Base-by-base conservation (phyloP, 306 rosid species). In the Cyamopsis tetragonoloba region DNA sequence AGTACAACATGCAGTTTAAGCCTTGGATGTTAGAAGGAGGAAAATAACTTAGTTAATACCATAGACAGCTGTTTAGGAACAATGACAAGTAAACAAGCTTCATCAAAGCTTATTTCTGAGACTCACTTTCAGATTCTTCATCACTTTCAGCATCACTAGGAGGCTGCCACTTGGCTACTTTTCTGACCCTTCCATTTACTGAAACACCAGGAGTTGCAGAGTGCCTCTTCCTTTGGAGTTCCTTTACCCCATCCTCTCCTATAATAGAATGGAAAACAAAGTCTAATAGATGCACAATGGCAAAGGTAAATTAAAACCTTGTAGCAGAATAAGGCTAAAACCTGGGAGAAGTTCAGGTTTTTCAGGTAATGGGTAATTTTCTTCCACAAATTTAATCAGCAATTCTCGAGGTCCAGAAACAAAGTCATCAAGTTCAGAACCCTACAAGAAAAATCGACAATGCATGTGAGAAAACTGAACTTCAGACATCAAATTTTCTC, bases 341-440 rank as follows among this genome's bases (percentile, higher is more conserved):
- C 99, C 99, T 83, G 86, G 84, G 19, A 83, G 83, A 62, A 91
- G 89, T 73, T 88, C 96, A 66, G 99, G 96, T 83, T 93, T 90
- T 75, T 90, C 96, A 34, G 99, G 99, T 84, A 93, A 80, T 6
- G 99, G 99, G 59, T 93, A 93, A 72, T 93, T 88, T 75, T 93
- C 99, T 78, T 93, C 99, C 43, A 93, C 92, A 88, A 89, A 90
- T 66, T 93, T 93, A 49, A 93, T 86, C 79, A 93, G 80, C 63
- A 93, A 90, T 68, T 93, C 99, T 62, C 99, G 88, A 62, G 99
- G 99, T 62, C 99, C 99, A 11, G 99, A 93, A 79, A 93, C 84
- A 80, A 93, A 93, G 72, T 93, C 99, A 85, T 93, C 97, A 55
- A 93, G 99, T 65, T 89, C 99, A 80, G 85, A 77, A 79, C 99